Evolutionary conservation across 495 filamentous ascomycete genomes (phyloP), one percentile per base, ranked within the genome.

Genomic region (Tuber aestivum): DNA sequence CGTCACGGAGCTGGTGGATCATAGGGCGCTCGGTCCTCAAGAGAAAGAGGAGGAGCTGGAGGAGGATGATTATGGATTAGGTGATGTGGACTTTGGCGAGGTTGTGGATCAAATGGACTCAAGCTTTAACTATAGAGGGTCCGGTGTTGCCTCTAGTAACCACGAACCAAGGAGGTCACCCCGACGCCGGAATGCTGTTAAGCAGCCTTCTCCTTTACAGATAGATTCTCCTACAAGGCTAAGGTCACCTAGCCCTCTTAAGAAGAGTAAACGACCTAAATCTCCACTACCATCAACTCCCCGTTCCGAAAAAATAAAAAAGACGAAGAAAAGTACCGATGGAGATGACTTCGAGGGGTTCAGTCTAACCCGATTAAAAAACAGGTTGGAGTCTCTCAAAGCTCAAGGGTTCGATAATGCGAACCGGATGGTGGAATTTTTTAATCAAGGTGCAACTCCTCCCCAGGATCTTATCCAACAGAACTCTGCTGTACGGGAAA

Each of bases 171-270:
- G 4, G 69, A 76, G 20, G 72, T 23, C 41, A 37, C 37, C 37
- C 78, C 45, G 3, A 71, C 72, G 10, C 35, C 56, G 35, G 44
- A 75, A 27, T 41, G 42, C 6, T 27, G 48, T 41, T 72, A 79
- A 71, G 41, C 56, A 70, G 16, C 73, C 78, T 5, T 74, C 77
- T 21, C 80, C 80, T 3, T 72, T 80, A 0, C 74, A 80, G n/a
- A 21, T 41, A 7, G 77, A 82, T 61, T 82, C 81, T 1, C 81
- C 81, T 9, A 80, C 80, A 0, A 82, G 82, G 23, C 27, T 71
- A 20, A 70, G 27, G 32, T 38, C 40, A 5, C 48, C 23, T 44
- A 76, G 74, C 18, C 50, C 32, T 27, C 61, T 73, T 21, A 48
- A 72, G 35, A 38, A 44, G 37, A 69, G 23, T 18, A 78, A 70